Evolutionary conservation across 2,329 filamentous ascomycete species (phyloP).

Genomic region (Colletotrichum nymphaeae): DNA sequence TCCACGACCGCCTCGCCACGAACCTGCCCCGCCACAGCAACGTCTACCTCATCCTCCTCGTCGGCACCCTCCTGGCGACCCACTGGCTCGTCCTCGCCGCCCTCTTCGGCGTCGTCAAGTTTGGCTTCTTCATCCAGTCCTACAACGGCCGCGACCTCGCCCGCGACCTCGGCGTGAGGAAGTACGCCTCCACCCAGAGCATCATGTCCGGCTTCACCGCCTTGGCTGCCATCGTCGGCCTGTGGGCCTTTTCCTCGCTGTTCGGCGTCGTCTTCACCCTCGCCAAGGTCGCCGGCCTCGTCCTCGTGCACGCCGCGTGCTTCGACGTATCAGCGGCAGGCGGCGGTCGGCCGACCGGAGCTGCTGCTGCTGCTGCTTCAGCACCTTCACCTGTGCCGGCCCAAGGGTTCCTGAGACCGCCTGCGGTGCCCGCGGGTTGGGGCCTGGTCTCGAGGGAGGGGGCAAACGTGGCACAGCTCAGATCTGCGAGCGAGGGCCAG

Average conservation of each 20-base stretch:
- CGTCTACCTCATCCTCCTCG: conserved; percentile 33
- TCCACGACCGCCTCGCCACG: conserved; percentile 25
- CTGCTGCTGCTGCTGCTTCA: background rate
- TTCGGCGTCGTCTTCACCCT: conserved; percentile 29
- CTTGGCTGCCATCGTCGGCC: conserved; percentile 18
- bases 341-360: background rate
- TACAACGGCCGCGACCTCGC: conserved; percentile 34
- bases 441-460: conserved; percentile 9
- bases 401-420: conserved; percentile 14
- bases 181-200: conserved; percentile 28
- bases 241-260: conserved; percentile 32
- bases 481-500: conserved; percentile 29
- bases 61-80: conserved; percentile 29
- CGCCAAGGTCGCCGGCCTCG: conserved; percentile 27
- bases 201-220: conserved; percentile 28
- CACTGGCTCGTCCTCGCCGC: conserved; percentile 32
- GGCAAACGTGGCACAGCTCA: background rate
- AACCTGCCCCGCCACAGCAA: conserved; percentile 33
- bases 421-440: background rate
- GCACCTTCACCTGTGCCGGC: conserved; percentile 5
- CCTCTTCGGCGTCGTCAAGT: conserved; percentile 30
- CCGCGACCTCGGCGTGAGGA: conserved; percentile 32
- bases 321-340: conserved; percentile 10
- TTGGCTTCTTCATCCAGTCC: conserved; percentile 29
- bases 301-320: conserved; percentile 29